phyloP scores from a whole-genome alignment of 2,329 filamentous ascomycete species.

The Thermomyces lanuginosus region DNA sequence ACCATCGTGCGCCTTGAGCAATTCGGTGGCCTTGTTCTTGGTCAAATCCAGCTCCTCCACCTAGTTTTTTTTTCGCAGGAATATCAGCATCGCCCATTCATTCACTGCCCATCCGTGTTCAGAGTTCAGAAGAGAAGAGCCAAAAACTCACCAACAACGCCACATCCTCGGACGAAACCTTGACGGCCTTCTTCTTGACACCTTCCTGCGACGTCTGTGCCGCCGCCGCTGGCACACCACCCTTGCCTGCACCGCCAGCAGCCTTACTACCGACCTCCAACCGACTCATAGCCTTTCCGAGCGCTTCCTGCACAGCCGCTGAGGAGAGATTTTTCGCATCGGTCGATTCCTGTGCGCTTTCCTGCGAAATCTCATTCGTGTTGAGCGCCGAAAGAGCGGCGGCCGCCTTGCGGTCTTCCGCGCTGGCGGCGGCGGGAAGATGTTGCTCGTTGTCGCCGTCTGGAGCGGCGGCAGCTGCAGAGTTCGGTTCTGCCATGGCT shows the following conservation, averaged over 20 bases:
- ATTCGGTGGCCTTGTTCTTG: conserved; percentile 31
- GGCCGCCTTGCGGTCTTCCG: conserved; percentile 36
- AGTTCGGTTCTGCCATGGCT: conserved; percentile 29
- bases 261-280: conserved; percentile 24
- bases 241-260: conserved; percentile 12
- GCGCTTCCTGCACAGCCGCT: conserved; percentile 29
- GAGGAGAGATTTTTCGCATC: conserved; percentile 16
- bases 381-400: conserved; percentile 33
- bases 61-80: too few relatives aligned
- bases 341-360: conserved; percentile 13
- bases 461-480: conserved; percentile 22
- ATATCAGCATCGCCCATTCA: too few relatives aligned
- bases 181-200: conserved; percentile 27
- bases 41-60: conserved; percentile 31
- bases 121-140: neutral
- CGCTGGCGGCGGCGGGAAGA: conserved; percentile 27
- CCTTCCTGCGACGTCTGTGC: conserved; percentile 11
- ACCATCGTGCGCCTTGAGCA: conserved; percentile 31
- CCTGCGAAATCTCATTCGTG: conserved; percentile 22
- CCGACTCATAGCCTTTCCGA: conserved; percentile 34
- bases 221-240: conserved; percentile 6
- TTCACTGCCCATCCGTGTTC: conserved; percentile 1
- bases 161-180: conserved; percentile 31
- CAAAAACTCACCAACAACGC: conserved; percentile 25
- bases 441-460: conserved; percentile 16